Evolutionary conservation across 208 protist species (phyloP).

Genomic region (Trypanosoma rangeli): DNA sequence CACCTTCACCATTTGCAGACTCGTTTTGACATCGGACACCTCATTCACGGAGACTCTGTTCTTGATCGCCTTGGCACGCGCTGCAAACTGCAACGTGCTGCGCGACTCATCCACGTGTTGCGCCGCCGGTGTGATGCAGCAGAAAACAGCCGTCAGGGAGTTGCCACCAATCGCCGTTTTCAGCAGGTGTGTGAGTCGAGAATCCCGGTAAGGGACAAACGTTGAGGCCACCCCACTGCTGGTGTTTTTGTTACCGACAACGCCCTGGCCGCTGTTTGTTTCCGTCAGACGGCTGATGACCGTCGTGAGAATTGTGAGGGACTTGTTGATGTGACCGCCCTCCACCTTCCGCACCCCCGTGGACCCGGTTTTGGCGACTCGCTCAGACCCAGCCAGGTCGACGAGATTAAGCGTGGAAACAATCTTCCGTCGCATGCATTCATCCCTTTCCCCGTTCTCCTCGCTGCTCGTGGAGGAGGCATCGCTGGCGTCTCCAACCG

Average conservation of each 20-base stretch:
- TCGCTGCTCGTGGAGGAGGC: constrained; percentile 11
- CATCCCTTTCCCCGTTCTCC: constrained; percentile 9
- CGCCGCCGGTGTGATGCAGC: constrained; percentile 66
- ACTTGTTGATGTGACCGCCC: constrained; percentile 91
- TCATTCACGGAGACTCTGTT: constrained; percentile 71
- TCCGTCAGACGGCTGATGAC: constrained; percentile 73
- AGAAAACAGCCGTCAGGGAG: constrained; percentile 90
- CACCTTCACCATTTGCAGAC: constrained; percentile 43
- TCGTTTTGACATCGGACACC: constrained; percentile 50
- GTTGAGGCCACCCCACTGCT: constrained; percentile 5
- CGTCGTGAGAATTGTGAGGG: constrained; percentile 70
- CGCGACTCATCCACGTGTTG: constrained; percentile 71
- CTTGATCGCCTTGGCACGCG: constrained; percentile 61
- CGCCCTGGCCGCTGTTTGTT: neutral
- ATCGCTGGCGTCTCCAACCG: constrained; percentile 8
- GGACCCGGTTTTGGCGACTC: constrained; percentile 92
- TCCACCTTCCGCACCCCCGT: constrained; percentile 93
- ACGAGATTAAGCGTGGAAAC: constrained; percentile 92
- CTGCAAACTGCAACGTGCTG: constrained; percentile 81
- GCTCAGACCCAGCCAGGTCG: constrained; percentile 92
- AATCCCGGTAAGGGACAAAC: constrained; percentile 93
- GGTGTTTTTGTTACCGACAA: constrained; percentile 5
- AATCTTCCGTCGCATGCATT: constrained; percentile 26
- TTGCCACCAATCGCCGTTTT: constrained; percentile 95
- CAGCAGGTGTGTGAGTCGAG: constrained; percentile 92